Base-by-base conservation (phyloP, 164 flowering plant species). In the Sextonia rubra region DNA sequence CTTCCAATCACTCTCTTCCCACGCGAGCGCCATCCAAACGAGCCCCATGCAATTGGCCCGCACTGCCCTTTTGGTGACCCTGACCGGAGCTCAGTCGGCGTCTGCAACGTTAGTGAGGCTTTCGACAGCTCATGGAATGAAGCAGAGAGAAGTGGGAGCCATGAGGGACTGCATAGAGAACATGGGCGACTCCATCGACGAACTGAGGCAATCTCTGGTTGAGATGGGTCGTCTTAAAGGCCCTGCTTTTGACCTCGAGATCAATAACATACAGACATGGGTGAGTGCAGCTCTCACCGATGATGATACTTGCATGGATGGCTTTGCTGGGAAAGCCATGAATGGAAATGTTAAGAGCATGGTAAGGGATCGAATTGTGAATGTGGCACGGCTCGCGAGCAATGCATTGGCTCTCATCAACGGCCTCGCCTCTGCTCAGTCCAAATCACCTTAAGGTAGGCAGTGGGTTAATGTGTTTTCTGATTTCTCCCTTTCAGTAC, bases 251-350 rank as follows among this genome's bases (percentile, higher is more conserved):
- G 79, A 32, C 64, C 5, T 75, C 23, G 52, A 71, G 29, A 86
- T 88, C 69, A 87, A 27, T 70, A 82, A 88, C 68, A 73, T 89
- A n/a, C 85, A 85, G 69, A 89, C 97, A 14, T 89, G 93, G 91
- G 87, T 89, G 23, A 91, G 97, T 75, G 93, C 97, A 2, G 93
- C 92, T 11, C 65, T 91, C 74, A 87, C 93, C 1, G 80, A 89
- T 4, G 89, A 85, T 69, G 83, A 68, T 70, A 88, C 91, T 0
- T 91, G 97, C 77, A 72, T 68, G 30, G 91, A 90, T 4, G 97
- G 93, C 47, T 90, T 91, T 26, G 69, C 75, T 0, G 85, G 84
- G n/a, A 75, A 79, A 0, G 75, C 56, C 30, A 58, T 75, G 78
- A 73, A 69, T 22, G 78, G 76, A 12, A 37, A 69, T 12, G 63